Evolutionary conservation across 345 rosid genomes (phyloP), one percentile per base, ranked within the genome.

Genomic region (Tarenaya hassleriana): DNA sequence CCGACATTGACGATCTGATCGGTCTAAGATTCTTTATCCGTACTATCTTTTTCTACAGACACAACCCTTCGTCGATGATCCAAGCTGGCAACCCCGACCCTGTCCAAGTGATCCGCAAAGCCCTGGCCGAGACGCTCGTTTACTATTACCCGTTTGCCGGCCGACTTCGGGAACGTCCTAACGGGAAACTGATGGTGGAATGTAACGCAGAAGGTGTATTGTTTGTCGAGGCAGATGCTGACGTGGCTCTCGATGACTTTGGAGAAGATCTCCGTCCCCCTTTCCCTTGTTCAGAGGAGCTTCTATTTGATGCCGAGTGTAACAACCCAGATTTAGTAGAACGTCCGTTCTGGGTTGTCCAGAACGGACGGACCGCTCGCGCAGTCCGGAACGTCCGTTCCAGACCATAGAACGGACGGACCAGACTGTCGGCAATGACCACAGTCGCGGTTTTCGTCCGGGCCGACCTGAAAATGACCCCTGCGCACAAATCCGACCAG

Each of bases 81-180:
- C 55, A 43, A 52, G 3, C n/a, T 38, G 13, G 56, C 41, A 14
- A 48, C 13, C 44, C 50, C 45, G 83, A 82, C 20, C 83, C 81
- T 0, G 81, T 55, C 16, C 34, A 51, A 55, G 68, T 71, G 33
- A 52, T 82, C 12, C 63, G 52, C 46, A 66, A 27, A 20, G 89
- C 75, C 15, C 60, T 79, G 0, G 55, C 79, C 0, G 32, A 68
- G n/a, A 16, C 76, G 1, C 69, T 82, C 2, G 83, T 76, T 19
- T 60, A 47, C 45, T 82, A 74, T 34, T 75, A 79, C 31, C 85
- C 82, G 0, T 56, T 78, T 1, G 88, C 85, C 4, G 85, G 88
- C 7, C 48, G 83, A 56, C 77, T 79, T 16, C 58, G 69, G 24
- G 79, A 82, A 49, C 52, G 62, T 10, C 34, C 54, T 1, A 63